Percentiles rank a stretch among this genome's conserved stretches.
phyloP scores from a whole-genome alignment of 1,284 basidiomycete species.

The Hemileia vastatrix region DNA sequence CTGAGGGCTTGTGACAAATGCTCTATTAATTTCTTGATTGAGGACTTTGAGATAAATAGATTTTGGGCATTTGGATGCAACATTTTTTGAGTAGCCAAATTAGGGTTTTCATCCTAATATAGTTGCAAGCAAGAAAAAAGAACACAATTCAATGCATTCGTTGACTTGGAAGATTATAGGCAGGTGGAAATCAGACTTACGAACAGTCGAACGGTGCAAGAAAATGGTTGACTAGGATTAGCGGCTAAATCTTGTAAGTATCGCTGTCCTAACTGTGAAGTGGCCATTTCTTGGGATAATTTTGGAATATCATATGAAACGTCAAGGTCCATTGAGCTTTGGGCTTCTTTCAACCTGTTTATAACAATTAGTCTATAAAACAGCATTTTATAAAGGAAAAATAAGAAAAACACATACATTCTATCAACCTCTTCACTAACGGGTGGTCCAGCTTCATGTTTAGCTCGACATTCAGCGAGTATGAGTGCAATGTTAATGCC shows the following conservation, averaged over 20 bases:
- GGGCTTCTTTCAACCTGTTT: too few species aligned
- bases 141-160: neutral
- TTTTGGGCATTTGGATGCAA: slow-evolving; percentile 13
- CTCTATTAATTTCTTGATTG: slow-evolving; percentile 5
- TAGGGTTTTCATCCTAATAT: slow-evolving; percentile 10
- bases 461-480: slow-evolving; percentile 6
- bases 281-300: slow-evolving; percentile 16
- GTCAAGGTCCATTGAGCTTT: too few species aligned
- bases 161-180: neutral
- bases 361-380: too few species aligned
- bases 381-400: too few species aligned
- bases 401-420: slow-evolving; percentile 4
- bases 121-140: neutral
- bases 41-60: slow-evolving; percentile 19
- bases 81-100: slow-evolving; percentile 20
- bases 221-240: slow-evolving; percentile 21
- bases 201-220: slow-evolving; percentile 19
- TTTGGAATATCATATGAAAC: neutral
- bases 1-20: slow-evolving; percentile 8
- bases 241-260: slow-evolving; percentile 10
- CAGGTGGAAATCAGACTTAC: too few species aligned
- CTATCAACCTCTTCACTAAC: neutral
- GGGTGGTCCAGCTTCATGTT: neutral
- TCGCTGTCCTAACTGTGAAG: slow-evolving; percentile 11
- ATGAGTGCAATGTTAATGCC: slow-evolving; percentile 10